Base-by-base conservation (phyloP, 2,329 filamentous ascomycete species). In the Sclerotinia nivalis region DNA sequence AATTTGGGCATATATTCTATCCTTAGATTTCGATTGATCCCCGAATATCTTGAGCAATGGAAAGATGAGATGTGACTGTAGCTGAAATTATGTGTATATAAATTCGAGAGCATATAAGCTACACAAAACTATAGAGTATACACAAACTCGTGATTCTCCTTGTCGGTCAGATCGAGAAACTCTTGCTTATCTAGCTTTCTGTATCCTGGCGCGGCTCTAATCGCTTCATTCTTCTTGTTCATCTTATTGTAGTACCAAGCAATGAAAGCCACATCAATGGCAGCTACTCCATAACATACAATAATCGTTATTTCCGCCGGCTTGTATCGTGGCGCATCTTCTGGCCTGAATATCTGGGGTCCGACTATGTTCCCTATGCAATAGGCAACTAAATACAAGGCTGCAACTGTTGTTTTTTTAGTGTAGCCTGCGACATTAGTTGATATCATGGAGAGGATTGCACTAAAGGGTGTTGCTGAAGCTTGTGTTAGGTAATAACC, bases 281-380 rank as follows among this genome's bases (percentile, higher is more conserved):
- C 52, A 55, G 72, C 74, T 7, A 75, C 59, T 0, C 61, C 64
- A 70, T 72, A 76, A 55, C 75, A 77, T 10, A 74, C 72, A 77
- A 88, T 81, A 69, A 88, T 83, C 22, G 84, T 82, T 34, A 87
- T 81, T 71, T 77, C 70, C 34, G 76, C 77, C 6, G 74, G 73
- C 2, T 70, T 61, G 50, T 78, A 78, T 4, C 83, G 79, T 1
- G 85, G 86, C 0, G 82, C 84, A 71, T 88, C 84, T 54, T 79
- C 79, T 6, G 75, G 74, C 73, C 84, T 72, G 56, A 78, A 78
- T 12, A 74, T 75, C 45, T 79, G 77, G 4, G 77, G 77, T 5
- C 85, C 84, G 45, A 86, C 83, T 69, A 87, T 86, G 73, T 85
- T 85, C 0, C 84, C 85, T 1, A 84, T 79, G 67, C 84, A 86